phyloP scores from a whole-genome alignment of 2,329 filamentous ascomycete genomes.

The Cordyceps militaris region DNA sequence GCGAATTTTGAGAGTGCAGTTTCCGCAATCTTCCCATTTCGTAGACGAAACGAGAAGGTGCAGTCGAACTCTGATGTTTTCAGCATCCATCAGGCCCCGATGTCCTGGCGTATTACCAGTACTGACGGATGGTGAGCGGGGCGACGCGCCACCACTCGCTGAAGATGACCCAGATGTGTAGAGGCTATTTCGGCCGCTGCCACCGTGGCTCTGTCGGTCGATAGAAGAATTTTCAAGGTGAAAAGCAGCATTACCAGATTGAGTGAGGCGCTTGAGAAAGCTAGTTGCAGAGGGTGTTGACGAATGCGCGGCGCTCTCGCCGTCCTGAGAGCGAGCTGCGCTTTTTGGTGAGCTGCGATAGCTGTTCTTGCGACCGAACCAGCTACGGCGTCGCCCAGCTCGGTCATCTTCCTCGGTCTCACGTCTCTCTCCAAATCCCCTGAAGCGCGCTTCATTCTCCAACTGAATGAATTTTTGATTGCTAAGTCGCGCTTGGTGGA shows the following conservation, averaged over 20 bases:
- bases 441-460: conserved; percentile 61
- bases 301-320: conserved; percentile 56
- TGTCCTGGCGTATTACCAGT: conserved; percentile 43
- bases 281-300: conserved; percentile 64
- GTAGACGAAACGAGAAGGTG: conserved; percentile 69
- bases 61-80: conserved; percentile 75
- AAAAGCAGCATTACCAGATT: conserved; percentile 63
- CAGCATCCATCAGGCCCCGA: conserved; percentile 55
- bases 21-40: conserved; percentile 89
- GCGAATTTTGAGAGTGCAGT: conserved; percentile 75
- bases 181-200: conserved; percentile 48
- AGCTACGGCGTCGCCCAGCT: conserved; percentile 43
- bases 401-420: conserved; percentile 41
- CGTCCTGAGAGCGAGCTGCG: conserved; percentile 63
- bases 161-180: conserved; percentile 52
- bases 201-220: conserved; percentile 44
- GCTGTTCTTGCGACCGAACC: conserved; percentile 58
- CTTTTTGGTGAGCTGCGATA: conserved; percentile 57
- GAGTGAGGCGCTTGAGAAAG: conserved; percentile 72
- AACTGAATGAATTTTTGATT: conserved; percentile 78
- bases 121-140: conserved; percentile 52
- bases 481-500: conserved; percentile 83
- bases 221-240: conserved; percentile 77
- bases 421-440: conserved; percentile 58
- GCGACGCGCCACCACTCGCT: conserved; percentile 40